Evolutionary conservation across 306 rosid species (phyloP).

Genomic region (Dryas octopetala): DNA sequence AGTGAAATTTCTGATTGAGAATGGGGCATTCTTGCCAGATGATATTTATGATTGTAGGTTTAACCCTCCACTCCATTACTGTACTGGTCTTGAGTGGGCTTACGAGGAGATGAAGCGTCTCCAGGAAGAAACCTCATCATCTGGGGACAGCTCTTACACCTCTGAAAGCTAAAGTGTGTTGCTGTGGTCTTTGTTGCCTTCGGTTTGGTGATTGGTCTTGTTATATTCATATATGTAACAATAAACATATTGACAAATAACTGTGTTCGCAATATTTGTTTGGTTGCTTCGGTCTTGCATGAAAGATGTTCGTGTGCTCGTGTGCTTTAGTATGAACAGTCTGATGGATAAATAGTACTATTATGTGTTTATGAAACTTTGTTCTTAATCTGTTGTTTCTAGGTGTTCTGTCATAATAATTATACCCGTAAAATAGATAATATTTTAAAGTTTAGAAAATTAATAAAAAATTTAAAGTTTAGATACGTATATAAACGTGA

Average conservation of each 20-base stretch:
- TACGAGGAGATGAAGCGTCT: constrained; percentile 90
- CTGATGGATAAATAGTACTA: background rate
- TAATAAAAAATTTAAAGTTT: too few species aligned
- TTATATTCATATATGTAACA: background rate
- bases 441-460: too few species aligned
- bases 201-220: constrained; percentile 8
- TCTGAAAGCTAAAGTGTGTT: constrained; percentile 52
- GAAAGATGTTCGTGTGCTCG: background rate
- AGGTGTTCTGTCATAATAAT: background rate
- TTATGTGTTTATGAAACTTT: background rate
- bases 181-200: background rate
- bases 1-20: constrained; percentile 79
- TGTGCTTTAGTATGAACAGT: background rate
- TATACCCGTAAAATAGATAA: too few species aligned
- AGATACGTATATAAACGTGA: too few species aligned
- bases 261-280: background rate
- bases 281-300: background rate
- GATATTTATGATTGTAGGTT: constrained; percentile 83
- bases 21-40: constrained; percentile 91
- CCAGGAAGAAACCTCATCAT: constrained; percentile 43
- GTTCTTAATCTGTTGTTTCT: background rate
- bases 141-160: constrained; percentile 62
- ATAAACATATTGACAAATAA: background rate
- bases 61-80: constrained; percentile 95
- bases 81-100: constrained; percentile 97